phyloP scores from a whole-genome alignment of 2,329 filamentous ascomycete species.

The Claviceps monticola region DNA sequence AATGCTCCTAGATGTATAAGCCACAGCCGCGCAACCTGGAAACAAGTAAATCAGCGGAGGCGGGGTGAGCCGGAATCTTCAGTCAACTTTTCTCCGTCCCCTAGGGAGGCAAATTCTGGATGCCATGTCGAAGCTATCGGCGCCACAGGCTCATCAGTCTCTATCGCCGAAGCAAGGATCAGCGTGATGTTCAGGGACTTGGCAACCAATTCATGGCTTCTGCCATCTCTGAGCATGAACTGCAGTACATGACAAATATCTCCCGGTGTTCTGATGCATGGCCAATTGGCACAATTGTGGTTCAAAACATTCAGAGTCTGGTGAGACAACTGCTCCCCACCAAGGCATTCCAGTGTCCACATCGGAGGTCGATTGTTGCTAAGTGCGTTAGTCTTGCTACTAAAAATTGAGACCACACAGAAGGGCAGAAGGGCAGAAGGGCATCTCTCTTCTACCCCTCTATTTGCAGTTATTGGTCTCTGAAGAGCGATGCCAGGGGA shows the following conservation, averaged over 20 bases:
- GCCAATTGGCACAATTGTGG: constrained; percentile 11
- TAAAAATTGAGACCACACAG: background rate
- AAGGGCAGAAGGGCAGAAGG: background rate
- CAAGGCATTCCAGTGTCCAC: constrained; percentile 10
- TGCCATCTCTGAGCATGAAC: background rate
- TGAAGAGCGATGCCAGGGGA: background rate
- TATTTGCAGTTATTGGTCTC: background rate
- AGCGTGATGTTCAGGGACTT: background rate
- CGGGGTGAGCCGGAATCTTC: background rate
- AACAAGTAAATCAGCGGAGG: background rate
- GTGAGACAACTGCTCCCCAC: constrained; percentile 17
- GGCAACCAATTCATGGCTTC: background rate
- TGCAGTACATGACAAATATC: background rate
- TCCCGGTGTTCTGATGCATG: constrained; percentile 7
- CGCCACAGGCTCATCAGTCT: background rate
- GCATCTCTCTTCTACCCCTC: background rate
- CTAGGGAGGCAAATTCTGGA: background rate
- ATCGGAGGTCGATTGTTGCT: background rate
- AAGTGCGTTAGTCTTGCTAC: background rate
- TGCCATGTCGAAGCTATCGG: background rate
- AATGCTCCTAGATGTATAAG: background rate
- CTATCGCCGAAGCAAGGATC: background rate
- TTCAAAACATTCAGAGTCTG: constrained; percentile 11
- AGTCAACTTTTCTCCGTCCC: background rate
- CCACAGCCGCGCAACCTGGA: background rate